Conservation (phyloP, 2,329 filamentous ascomycete species). For the Dothistroma pini region DNA sequence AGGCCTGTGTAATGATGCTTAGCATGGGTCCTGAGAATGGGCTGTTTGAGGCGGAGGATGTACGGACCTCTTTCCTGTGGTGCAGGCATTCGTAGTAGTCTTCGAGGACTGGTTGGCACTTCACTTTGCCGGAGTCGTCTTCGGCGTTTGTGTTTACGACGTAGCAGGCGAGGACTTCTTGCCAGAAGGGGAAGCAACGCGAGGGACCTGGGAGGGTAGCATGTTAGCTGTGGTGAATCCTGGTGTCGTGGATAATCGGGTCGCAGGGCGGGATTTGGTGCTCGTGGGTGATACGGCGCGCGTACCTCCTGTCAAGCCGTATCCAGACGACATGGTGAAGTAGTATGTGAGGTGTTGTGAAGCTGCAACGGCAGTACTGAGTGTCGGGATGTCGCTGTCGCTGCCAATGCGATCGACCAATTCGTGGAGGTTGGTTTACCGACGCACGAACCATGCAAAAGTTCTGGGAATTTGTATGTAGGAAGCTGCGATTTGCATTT, state of each 20-base stretch:
- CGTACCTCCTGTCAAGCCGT: constrained; percentile 75
- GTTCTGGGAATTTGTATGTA: background rate
- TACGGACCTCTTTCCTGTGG: constrained; percentile 99
- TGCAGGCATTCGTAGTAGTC: constrained; percentile 99
- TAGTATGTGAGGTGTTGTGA: constrained; percentile 3
- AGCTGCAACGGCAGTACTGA: background rate
- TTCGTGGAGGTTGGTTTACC: background rate
- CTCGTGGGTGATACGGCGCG: constrained; percentile 19
- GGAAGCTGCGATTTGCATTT: background rate
- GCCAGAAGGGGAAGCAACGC: constrained; percentile 99
- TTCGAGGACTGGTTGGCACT: constrained; percentile 80
- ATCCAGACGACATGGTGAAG: constrained; percentile 71
- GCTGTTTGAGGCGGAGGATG: constrained; percentile 28
- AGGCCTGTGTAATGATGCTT: constrained; percentile 54
- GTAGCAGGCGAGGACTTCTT: constrained; percentile 97
- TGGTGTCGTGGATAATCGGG: background rate
- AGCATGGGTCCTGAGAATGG: background rate
- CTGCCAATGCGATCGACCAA: background rate
- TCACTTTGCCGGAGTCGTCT: constrained; percentile 76
- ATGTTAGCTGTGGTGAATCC: constrained; percentile 3
- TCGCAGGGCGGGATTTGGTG: background rate
- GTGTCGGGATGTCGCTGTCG: background rate
- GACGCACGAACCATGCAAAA: background rate
- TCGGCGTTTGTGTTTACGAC: constrained; percentile 84
- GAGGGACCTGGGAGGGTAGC: constrained; percentile 52